Conservation (phyloP, 441 rosid genomes). For the Corymbia calophylla region DNA sequence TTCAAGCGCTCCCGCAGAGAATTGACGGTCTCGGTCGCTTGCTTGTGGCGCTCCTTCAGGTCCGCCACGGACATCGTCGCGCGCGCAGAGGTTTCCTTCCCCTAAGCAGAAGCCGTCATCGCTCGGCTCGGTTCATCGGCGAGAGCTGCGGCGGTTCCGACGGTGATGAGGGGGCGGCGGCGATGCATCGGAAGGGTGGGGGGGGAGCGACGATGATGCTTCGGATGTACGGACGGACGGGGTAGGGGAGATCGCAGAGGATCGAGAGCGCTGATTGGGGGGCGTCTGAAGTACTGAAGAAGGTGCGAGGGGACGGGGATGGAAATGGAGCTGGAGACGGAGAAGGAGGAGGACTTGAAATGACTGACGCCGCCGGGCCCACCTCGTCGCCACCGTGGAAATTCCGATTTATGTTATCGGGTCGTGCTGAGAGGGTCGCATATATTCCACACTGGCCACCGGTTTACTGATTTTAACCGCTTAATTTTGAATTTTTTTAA, state of each 20-base stretch:
- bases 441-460: background rate
- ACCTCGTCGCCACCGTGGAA: background rate
- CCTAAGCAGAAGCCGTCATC: background rate
- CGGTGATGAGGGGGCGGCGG: background rate
- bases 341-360: background rate
- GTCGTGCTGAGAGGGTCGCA: background rate
- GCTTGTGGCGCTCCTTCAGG: slow-evolving; percentile 78
- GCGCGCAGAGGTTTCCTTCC: background rate
- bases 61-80: slow-evolving; percentile 65
- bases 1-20: slow-evolving; percentile 58
- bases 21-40: slow-evolving; percentile 63
- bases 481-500: background rate
- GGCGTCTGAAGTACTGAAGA: background rate
- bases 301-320: background rate
- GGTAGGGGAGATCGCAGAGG: background rate
- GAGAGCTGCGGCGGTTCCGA: background rate
- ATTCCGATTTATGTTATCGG: background rate
- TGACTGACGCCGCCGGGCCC: slow-evolving; percentile 39
- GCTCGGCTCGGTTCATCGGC: background rate
- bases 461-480: background rate
- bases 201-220: background rate
- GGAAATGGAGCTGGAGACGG: background rate
- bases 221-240: background rate
- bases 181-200: background rate
- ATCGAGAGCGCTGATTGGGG: background rate